Percentiles rank a stretch among this genome's conserved stretches.
Evolutionary conservation across 495 filamentous ascomycete species (phyloP).

Genomic region (Aspergillus egyptiacus): DNA sequence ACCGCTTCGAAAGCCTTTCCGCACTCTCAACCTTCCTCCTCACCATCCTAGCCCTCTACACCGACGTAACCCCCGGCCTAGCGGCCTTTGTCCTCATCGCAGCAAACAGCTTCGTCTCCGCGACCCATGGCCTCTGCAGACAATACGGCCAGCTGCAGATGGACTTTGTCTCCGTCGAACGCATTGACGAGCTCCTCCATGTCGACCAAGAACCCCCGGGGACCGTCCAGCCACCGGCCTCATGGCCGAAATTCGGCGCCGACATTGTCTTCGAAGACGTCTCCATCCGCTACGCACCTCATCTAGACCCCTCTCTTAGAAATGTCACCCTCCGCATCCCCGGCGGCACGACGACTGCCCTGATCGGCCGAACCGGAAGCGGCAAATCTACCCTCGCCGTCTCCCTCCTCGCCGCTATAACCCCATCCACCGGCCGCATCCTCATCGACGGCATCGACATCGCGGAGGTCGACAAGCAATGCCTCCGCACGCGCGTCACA

Average conservation of each 20-base stretch:
- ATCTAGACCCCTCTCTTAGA: constrained; percentile 61
- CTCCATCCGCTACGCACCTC: constrained; percentile 69
- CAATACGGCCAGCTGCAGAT: constrained; percentile 79
- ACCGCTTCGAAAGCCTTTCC: constrained; percentile 67
- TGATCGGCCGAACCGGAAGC: constrained; percentile 58
- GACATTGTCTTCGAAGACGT: constrained; percentile 71
- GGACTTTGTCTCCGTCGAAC: constrained; percentile 83
- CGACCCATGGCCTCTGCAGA: constrained; percentile 67
- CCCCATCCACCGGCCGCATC: constrained; percentile 50
- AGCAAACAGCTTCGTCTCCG: constrained; percentile 46
- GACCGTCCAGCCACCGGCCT: constrained; percentile 57
- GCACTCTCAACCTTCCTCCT: constrained; percentile 64
- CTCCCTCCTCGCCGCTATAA: constrained; percentile 53
- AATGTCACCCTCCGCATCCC: constrained; percentile 63
- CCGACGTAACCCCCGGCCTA: constrained; percentile 61
- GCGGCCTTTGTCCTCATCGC: constrained; percentile 63
- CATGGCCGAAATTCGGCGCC: constrained; percentile 64
- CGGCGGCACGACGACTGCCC: constrained; percentile 61
- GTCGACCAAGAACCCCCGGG: constrained; percentile 68
- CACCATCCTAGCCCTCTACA: constrained; percentile 63
- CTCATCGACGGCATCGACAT: constrained; percentile 56
- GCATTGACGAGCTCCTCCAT: constrained; percentile 69
- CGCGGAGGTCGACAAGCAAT: constrained; percentile 52
- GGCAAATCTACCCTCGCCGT: constrained; percentile 64
- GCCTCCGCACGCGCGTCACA: constrained; percentile 52